Evolutionary conservation across 108 stramenopile genomes (phyloP).

Genomic region (Skeletonema grethae): DNA sequence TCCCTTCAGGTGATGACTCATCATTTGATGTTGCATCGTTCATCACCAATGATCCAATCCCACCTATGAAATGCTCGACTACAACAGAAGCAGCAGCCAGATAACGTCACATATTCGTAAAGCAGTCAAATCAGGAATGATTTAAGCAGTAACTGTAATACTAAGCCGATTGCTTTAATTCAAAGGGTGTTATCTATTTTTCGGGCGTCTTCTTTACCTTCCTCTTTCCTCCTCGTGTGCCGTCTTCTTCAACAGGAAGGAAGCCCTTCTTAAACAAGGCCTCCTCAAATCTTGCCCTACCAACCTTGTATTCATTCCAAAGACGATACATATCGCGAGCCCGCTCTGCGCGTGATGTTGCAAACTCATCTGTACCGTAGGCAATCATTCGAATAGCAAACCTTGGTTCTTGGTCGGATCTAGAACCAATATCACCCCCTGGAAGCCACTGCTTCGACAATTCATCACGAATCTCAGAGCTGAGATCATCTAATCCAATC

Average conservation of each 20-base stretch:
- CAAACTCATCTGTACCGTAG: constrained; percentile 68
- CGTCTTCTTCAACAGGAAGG: constrained; percentile 56
- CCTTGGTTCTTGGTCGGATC: constrained; percentile 37
- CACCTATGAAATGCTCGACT: constrained; percentile 42
- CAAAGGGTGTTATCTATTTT: neutral
- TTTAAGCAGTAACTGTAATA: neutral
- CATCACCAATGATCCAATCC: constrained; percentile 27
- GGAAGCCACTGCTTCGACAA: constrained; percentile 27
- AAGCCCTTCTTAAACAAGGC: constrained; percentile 69
- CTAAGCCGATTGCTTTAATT: neutral
- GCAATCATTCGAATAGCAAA: constrained; percentile 66
- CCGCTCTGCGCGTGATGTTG: constrained; percentile 51
- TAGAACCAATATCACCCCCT: neutral
- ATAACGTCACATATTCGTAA: neutral
- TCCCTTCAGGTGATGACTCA: constrained; percentile 36
- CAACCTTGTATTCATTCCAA: constrained; percentile 82
- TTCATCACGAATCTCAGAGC: constrained; percentile 39
- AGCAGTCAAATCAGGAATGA: neutral
- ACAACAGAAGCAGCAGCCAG: constrained; percentile 43
- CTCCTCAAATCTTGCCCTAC: constrained; percentile 83
- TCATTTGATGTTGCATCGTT: constrained; percentile 39
- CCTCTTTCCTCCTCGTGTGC: neutral
- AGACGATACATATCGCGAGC: constrained; percentile 66
- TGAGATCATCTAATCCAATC: constrained; percentile 63
- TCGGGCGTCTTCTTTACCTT: constrained; percentile 7